A percentile compares a stretch with the other conserved stretches of the same genome.
phyloP scores from a whole-genome alignment of 1,284 basidiomycete species.

The Cutaneotrichosporon curvatum region DNA sequence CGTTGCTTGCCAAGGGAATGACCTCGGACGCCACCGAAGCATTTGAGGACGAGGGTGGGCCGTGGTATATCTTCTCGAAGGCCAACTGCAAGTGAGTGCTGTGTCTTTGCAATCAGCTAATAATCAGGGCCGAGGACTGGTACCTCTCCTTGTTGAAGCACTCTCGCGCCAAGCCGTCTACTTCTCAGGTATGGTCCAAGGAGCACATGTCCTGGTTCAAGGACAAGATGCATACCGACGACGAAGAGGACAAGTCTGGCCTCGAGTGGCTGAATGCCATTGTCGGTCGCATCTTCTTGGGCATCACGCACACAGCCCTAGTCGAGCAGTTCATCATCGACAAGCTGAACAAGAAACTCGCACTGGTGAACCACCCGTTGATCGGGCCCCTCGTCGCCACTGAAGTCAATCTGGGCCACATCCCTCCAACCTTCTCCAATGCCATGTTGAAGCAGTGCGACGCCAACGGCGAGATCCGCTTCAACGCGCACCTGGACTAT shows the following conservation, averaged over 20 bases:
- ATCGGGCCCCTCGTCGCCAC: slow-evolving; percentile 78
- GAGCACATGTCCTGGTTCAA: slow-evolving; percentile 79
- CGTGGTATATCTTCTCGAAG: slow-evolving; percentile 85
- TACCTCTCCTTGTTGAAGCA: slow-evolving; percentile 78
- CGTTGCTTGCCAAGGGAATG: slow-evolving; percentile 32
- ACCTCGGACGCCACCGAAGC: slow-evolving; percentile 47
- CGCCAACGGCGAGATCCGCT: slow-evolving; percentile 78
- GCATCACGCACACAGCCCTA: slow-evolving; percentile 72
- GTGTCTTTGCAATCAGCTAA: background rate
- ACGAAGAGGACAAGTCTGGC: slow-evolving; percentile 84
- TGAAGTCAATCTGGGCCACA: slow-evolving; percentile 81
- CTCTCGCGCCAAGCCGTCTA: slow-evolving; percentile 51
- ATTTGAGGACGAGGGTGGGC: slow-evolving; percentile 48
- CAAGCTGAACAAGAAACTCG: slow-evolving; percentile 86
- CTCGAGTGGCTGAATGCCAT: slow-evolving; percentile 96
- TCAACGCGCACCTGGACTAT: slow-evolving; percentile 79
- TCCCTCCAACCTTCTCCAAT: slow-evolving; percentile 72
- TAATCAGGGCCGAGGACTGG: slow-evolving; percentile 67
- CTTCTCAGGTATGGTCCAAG: slow-evolving; percentile 57
- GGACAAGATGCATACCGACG: slow-evolving; percentile 58
- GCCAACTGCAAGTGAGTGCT: slow-evolving; percentile 53
- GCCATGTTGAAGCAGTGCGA: slow-evolving; percentile 97
- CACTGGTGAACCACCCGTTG: slow-evolving; percentile 77
- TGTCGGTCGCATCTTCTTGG: slow-evolving; percentile 85
- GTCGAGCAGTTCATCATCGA: slow-evolving; percentile 78